Base-by-base conservation (phyloP, 768 basidiomycete species). In the Boletales sp. region DNA sequence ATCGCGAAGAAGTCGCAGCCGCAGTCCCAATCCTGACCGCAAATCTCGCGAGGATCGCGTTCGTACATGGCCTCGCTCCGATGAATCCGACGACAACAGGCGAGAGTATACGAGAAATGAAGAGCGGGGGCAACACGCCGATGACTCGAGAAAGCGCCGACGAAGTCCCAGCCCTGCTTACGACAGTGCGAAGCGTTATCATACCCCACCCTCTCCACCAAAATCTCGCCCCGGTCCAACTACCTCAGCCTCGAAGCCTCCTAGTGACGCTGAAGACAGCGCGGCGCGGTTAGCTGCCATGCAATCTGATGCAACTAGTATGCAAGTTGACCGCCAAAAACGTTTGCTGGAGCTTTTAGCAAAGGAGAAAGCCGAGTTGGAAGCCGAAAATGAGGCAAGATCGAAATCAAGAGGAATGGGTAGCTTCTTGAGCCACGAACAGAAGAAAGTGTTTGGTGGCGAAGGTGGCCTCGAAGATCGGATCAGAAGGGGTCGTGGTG, bases 221-320 rank as follows among this genome's bases (percentile, higher is more conserved):
- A 57, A 55, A 8, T 50, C 64, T 43, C 64, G 59, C 28, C 58
- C 60, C 21, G 41, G 51, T 15, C 50, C 53, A 39, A 49, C 54
- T 8, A 43, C 50, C n/a, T 51, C 45, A 1, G 21, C 28, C 10
- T 48, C 63, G 17, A 57, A 58, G 21, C 28, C 50, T 30, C 45
- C 62, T 32, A 58, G 65, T 44, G 51, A 58, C 45, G 63, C 69
- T 8, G 74, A 77, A 1, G 86, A 85, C 28, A 86, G 94, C 32
- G 84, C 84, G 4, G 87, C 89, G 25, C 84, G 90, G n/a, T 74
- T 98, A 28, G 94, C 91, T 0, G 87, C 92, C 5, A 98, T 98
- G 95, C 70, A 84, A 19, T 70, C 77, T 2, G 81, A 86, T 51
- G 95, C 95, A 1, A 66, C 73, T n/a, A 66, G 68, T 8, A 76